Percentiles rank a stretch among this genome's conserved stretches.
phyloP scores from a whole-genome alignment of 2,329 filamentous ascomycete species.

The Paecilomyces fulvus region DNA sequence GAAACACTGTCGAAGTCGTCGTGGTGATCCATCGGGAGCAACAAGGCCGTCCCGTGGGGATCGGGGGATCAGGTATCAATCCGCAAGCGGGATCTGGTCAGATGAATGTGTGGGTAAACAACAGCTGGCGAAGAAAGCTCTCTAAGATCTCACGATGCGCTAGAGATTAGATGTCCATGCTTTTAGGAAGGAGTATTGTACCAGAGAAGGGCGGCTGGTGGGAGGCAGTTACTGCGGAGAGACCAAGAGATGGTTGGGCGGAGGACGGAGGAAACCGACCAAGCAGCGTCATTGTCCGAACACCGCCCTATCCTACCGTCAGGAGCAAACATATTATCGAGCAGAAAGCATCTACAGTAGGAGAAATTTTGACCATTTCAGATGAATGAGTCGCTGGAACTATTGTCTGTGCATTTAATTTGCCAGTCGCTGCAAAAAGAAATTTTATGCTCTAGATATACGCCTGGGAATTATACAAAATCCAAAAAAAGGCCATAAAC shows the following conservation, averaged over 20 bases:
- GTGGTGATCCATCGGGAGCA: conserved; percentile 35
- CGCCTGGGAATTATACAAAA: neutral
- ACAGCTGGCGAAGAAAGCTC: neutral
- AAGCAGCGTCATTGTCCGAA: neutral
- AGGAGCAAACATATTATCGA: neutral
- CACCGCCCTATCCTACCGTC: neutral
- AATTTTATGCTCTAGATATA: neutral
- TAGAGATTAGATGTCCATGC: neutral
- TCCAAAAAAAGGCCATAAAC: neutral
- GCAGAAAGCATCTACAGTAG: neutral
- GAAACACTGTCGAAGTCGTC: conserved; percentile 76
- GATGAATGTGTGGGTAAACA: neutral
- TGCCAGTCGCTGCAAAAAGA: neutral
- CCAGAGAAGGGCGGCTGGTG: neutral
- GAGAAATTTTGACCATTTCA: neutral
- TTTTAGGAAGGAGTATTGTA: neutral
- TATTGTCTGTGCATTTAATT: neutral
- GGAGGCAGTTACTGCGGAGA: neutral
- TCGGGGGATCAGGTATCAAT: neutral
- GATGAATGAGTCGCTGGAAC: neutral
- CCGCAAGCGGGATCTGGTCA: neutral
- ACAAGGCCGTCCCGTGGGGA: conserved; percentile 8
- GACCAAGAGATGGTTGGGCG: neutral
- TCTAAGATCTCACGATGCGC: neutral
- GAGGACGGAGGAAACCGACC: neutral